Conservation (phyloP, 1,284 basidiomycete species). For the Boletus semigastroideus region DNA sequence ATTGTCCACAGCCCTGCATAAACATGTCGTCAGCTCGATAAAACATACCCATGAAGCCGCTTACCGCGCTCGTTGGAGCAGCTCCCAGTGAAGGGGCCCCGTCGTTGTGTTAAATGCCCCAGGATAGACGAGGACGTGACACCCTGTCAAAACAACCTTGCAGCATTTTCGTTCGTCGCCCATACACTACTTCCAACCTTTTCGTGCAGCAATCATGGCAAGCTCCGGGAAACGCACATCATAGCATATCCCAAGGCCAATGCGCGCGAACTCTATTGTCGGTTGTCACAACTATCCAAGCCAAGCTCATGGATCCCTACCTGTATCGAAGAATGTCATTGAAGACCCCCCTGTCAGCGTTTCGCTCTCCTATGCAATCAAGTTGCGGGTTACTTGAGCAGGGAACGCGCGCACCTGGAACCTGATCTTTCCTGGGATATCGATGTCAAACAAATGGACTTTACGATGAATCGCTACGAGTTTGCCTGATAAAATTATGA, state of each 20-base stretch:
- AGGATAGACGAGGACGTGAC: constrained; percentile 89
- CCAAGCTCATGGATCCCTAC: constrained; percentile 37
- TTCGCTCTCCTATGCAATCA: constrained; percentile 78
- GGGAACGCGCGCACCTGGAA: constrained; percentile 78
- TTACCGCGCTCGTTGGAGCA: constrained; percentile 84
- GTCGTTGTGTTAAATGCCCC: constrained; percentile 90
- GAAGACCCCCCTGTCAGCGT: constrained; percentile 81
- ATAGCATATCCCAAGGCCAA: constrained; percentile 91
- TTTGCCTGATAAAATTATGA: constrained; percentile 51
- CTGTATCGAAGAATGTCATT: constrained; percentile 87
- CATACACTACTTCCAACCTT: constrained; percentile 49
- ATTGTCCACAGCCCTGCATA: constrained; percentile 86
- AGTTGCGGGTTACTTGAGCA: neutral
- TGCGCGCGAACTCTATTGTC: constrained; percentile 75
- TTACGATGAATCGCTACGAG: constrained; percentile 91
- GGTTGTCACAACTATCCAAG: neutral
- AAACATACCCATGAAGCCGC: constrained; percentile 23
- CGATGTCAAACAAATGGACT: constrained; percentile 97
- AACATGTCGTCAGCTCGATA: constrained; percentile 10
- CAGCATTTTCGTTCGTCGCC: neutral
- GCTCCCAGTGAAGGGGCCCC: constrained; percentile 95
- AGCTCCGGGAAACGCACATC: constrained; percentile 95
- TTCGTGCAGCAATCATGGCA: constrained; percentile 86
- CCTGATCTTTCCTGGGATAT: constrained; percentile 94
- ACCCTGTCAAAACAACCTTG: constrained; percentile 53